Percentiles rank a stretch among this genome's conserved stretches.
Conservation (phyloP, 345 rosid species). For the Moricandia arvensis region DNA sequence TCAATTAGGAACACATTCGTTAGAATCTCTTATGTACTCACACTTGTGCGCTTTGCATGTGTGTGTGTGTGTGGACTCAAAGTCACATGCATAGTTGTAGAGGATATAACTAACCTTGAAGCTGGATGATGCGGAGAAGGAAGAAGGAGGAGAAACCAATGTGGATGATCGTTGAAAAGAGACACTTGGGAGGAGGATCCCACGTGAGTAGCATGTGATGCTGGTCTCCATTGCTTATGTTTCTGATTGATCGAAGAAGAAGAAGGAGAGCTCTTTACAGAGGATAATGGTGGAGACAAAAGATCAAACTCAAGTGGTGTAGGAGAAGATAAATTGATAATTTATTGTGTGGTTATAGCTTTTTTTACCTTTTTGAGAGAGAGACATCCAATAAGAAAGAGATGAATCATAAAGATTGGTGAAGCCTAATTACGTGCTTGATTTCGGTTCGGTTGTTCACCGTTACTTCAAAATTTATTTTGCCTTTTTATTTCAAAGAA, state of each 20-base stretch:
- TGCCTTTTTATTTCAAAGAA: too few species aligned
- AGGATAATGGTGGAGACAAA: slow-evolving; percentile 11
- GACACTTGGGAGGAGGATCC: slow-evolving; percentile 58
- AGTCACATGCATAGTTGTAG: neutral
- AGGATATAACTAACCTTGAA: slow-evolving; percentile 50
- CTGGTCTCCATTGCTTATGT: slow-evolving; percentile 61
- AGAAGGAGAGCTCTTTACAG: slow-evolving; percentile 7
- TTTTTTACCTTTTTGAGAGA: neutral
- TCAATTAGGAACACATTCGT: neutral
- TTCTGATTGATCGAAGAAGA: slow-evolving; percentile 17
- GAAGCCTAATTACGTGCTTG: neutral
- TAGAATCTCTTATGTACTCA: neutral
- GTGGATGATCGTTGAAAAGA: slow-evolving; percentile 73
- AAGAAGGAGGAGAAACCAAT: slow-evolving; percentile 47
- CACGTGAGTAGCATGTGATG: slow-evolving; percentile 64
- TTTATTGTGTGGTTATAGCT: slow-evolving; percentile 36
- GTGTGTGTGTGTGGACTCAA: neutral
- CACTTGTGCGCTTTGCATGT: neutral
- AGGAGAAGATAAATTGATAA: slow-evolving; percentile 32
- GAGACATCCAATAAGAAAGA: too few species aligned
- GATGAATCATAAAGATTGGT: neutral
- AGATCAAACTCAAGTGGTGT: slow-evolving; percentile 21
- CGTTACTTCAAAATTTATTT: neutral
- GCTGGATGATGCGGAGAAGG: slow-evolving; percentile 56
- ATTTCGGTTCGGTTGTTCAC: neutral